These are phyloP conservation scores for Brasilioporus rufonigricans DNA, from an alignment of 768 basidiomycete genomes.

Conservation along the genomic window DNA sequence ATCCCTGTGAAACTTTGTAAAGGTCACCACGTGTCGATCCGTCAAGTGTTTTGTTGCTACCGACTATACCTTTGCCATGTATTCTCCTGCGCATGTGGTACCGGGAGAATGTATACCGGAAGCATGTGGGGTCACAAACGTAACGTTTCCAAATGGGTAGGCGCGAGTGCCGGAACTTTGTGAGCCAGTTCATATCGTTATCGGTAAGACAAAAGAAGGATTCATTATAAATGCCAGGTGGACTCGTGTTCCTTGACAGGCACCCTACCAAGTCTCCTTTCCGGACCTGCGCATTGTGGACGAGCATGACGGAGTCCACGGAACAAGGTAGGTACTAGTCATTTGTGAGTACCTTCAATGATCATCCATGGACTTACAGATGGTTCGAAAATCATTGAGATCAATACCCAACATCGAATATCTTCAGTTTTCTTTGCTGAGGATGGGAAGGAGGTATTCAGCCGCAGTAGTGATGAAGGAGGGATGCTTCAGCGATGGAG, in stretches of 20 bases:
- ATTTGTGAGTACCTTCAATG: not conserved
- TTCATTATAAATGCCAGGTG: not conserved
- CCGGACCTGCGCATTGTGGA: not conserved
- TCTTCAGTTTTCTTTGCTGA: not conserved
- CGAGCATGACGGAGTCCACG: not conserved
- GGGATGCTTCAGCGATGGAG: not conserved
- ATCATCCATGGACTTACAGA: not conserved
- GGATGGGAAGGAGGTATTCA: not conserved
- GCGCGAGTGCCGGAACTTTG: not conserved
- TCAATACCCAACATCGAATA: not conserved
- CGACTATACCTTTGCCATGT: too few relatives aligned
- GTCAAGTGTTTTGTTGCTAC: not conserved
- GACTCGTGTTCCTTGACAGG: not conserved
- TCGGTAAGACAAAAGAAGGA: not conserved
- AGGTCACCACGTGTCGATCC: too few relatives aligned
- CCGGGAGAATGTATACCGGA: not conserved
- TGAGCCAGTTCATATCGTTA: not conserved
- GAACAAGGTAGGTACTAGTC: not conserved
- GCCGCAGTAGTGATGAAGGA: not conserved
- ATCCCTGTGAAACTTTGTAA: too few relatives aligned
- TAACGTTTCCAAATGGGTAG: not conserved
- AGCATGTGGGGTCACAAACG: not conserved
- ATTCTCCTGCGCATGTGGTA: too few relatives aligned
- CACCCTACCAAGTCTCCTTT: not conserved
- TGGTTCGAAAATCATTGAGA: not conserved